Percentiles rank a stretch among this genome's conserved stretches.
Evolutionary conservation across 805 yeast species (phyloP).

Genomic region (Cyberlindnera bimundalis): DNA sequence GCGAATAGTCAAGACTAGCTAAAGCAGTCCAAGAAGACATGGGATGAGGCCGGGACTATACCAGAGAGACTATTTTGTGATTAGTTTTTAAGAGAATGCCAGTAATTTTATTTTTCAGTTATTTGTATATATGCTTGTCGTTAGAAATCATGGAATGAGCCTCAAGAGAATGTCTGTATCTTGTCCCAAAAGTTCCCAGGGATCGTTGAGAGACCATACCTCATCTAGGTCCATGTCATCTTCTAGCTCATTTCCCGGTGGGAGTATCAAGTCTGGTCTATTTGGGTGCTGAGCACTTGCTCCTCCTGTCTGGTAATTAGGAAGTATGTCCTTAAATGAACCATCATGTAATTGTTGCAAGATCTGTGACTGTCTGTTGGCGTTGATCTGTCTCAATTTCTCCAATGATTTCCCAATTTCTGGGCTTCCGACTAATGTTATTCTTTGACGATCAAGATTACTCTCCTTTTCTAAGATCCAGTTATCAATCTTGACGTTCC

Average conservation of each 20-base stretch:
- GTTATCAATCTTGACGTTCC: conserved; percentile 24
- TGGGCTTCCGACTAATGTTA: conserved; percentile 12
- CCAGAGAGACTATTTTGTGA: too few species aligned
- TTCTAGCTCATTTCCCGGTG: conserved; percentile 21
- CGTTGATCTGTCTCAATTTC: conserved; percentile 16
- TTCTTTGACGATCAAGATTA: conserved; percentile 10
- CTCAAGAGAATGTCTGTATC: conserved; percentile 25
- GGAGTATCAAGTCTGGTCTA: conserved; percentile 12
- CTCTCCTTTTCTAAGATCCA: conserved; percentile 26
- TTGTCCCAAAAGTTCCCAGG: conserved; percentile 23
- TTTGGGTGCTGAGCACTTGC: conserved; percentile 9
- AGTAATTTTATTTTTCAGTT: too few species aligned
- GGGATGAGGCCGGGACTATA: too few species aligned
- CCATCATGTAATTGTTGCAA: conserved; percentile 17
- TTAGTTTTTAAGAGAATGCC: not conserved
- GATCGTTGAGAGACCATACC: conserved; percentile 27
- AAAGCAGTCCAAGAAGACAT: too few species aligned
- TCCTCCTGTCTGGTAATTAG: conserved; percentile 16
- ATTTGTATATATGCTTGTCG: too few species aligned
- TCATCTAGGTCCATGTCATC: conserved; percentile 25
- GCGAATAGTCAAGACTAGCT: too few species aligned
- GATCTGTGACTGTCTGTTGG: conserved; percentile 20
- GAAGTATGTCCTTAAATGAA: conserved; percentile 17
- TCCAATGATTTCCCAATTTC: conserved; percentile 19
- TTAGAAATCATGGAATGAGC: conserved; percentile 23